Conservation (phyloP, 768 basidiomycete genomes). For the Mycena indigotica region DNA sequence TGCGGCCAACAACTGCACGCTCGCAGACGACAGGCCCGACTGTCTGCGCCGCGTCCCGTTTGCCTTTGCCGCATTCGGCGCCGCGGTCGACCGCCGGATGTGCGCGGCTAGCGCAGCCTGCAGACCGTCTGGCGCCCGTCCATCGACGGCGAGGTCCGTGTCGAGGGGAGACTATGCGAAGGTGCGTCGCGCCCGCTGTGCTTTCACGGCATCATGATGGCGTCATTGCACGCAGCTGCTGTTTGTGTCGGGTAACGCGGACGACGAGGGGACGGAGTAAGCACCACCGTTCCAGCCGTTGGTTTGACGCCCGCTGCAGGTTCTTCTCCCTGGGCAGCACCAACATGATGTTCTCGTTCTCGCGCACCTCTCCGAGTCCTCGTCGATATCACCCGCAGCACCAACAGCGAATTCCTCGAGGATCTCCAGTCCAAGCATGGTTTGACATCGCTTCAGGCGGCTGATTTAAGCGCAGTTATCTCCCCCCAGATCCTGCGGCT, state of each 20-base stretch:
- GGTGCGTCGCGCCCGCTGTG: slow-evolving; percentile 2
- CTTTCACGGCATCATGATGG: too few species aligned
- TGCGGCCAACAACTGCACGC: slow-evolving; percentile 25
- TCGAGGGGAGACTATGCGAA: slow-evolving; percentile 35
- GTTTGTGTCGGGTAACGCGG: slow-evolving; percentile 37
- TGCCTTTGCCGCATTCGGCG: slow-evolving; percentile 31
- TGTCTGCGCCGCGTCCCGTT: slow-evolving; percentile 38
- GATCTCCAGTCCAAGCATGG: slow-evolving; percentile 7
- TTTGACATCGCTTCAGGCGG: too few species aligned
- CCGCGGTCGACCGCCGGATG: slow-evolving; percentile 36
- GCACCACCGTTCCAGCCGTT: too few species aligned
- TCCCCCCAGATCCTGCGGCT: slow-evolving; percentile 1
- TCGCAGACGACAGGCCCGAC: slow-evolving; percentile 29
- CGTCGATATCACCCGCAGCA: too few species aligned
- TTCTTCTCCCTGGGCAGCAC: slow-evolving; percentile 23
- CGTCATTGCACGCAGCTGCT: too few species aligned
- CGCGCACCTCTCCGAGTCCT: too few species aligned
- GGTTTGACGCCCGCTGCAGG: too few species aligned
- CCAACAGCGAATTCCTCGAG: slow-evolving; percentile 11
- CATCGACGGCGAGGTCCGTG: slow-evolving; percentile 42
- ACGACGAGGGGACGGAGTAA: slow-evolving; percentile 45
- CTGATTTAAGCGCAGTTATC: too few species aligned
- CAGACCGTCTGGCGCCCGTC: slow-evolving; percentile 39
- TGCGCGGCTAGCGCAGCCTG: slow-evolving; percentile 34
- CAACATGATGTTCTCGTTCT: slow-evolving; percentile 31